Evolutionary conservation across 73 alveolate genomes (phyloP), one percentile per base, ranked within the genome.

Genomic region (Paramecium biaurelia): DNA sequence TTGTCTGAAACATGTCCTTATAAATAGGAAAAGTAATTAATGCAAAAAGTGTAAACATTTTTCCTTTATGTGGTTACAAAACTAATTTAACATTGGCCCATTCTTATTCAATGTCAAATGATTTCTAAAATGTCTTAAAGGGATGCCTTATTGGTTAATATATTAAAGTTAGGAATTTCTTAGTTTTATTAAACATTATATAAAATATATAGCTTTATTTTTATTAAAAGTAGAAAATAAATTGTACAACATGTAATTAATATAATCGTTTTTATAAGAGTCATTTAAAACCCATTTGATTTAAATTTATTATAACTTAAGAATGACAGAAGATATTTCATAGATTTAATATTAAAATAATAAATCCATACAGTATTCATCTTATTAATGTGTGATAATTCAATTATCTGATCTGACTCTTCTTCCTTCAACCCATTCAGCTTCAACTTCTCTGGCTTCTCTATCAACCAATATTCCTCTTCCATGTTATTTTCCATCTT

Each of bases 401-500:
- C 68, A 53, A 53, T 18, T 53, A 53, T 53, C 68, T 3, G 12
- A n/a, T 53, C 94, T 82, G 12, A 89, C 67, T 89, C 94, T 70
- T 89, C 74, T 89, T 43, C 94, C 94, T 18, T 89, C 79, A 18
- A 58, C 79, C 94, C 94, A 89, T 24, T 70, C 76, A 38, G 92
- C 94, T 47, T 89, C 94, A 30, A 42, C 74, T 38, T 70, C 94
- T 28, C 74, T 49, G 2, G 63, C 63, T 49, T 82, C 87, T 32
- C 92, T 89, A 63, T 70, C 87, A 42, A 70, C 92, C 15, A 89
- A 89, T 18, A 70, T 45, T 41, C 94, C 94, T 43, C 42, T 89
- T 23, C 98, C 98, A 93, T 97, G 96, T 41, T 96, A 92, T 79
- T 92, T 94, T 53, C 97, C 99, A 38, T 92, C 98, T 85, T 93